Evolutionary conservation across 2,329 filamentous ascomycete species (phyloP).

Genomic region (Elsinoe australis): DNA sequence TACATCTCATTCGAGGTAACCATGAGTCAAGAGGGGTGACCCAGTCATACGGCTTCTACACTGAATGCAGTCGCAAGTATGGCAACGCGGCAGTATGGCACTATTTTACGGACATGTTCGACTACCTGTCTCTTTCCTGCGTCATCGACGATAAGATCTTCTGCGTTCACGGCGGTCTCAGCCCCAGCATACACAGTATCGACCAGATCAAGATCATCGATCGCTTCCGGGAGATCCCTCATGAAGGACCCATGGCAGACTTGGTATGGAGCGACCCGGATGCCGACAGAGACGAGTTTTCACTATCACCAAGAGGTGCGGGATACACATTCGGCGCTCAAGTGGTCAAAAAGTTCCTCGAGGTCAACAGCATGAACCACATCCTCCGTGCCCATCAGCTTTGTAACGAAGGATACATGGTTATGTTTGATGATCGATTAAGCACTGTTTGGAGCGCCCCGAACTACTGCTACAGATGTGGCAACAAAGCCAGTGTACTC

Average conservation of each 20-base stretch:
- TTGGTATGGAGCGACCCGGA: constrained; percentile 98
- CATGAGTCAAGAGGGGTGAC: constrained; percentile 89
- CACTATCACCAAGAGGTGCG: constrained; percentile 81
- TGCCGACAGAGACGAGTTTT: constrained; percentile 95
- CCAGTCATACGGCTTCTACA: constrained; percentile 98
- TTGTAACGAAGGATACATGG: constrained; percentile 95
- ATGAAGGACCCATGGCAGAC: constrained; percentile 99
- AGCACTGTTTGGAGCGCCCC: constrained; percentile 81
- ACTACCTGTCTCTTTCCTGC: constrained; percentile 91
- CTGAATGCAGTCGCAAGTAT: constrained; percentile 95
- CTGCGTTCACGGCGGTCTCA: constrained; percentile 82
- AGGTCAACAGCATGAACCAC: constrained; percentile 95
- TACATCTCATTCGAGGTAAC: constrained; percentile 81
- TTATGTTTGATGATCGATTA: constrained; percentile 87
- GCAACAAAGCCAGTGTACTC: constrained; percentile 92
- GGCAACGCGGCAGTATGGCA: constrained; percentile 99
- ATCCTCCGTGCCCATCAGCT: constrained; percentile 97
- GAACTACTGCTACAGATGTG: constrained; percentile 53
- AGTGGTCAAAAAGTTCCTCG: constrained; percentile 95
- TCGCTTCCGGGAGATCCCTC: constrained; percentile 94
- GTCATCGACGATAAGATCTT: constrained; percentile 99
- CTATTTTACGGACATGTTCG: constrained; percentile 99
- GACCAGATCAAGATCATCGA: constrained; percentile 99
- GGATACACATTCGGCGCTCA: constrained; percentile 97
- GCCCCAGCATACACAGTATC: constrained; percentile 80